Percentiles rank a stretch among this genome's conserved stretches.
Conservation (phyloP, 169 alveolate genomes). For the Amoebophrya sp. region DNA sequence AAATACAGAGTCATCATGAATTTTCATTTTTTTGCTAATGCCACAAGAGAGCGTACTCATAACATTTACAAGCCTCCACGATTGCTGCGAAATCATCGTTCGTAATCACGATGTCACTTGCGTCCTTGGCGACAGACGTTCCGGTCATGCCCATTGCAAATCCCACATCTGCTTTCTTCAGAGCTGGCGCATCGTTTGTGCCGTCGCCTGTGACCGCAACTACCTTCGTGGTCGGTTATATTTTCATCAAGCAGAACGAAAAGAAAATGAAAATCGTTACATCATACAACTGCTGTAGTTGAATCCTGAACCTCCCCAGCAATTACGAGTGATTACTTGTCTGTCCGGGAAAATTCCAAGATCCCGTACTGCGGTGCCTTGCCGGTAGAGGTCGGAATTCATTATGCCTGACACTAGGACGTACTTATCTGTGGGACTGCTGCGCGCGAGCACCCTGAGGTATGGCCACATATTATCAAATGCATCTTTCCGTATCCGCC, state of each 20-base stretch:
- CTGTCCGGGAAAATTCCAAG: slow-evolving; percentile 33
- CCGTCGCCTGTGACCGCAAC: slow-evolving; percentile 83
- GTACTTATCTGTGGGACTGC: slow-evolving; percentile 69
- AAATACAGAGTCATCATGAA: too few relatives aligned
- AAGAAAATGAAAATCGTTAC: too few relatives aligned
- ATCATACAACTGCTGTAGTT: too few relatives aligned
- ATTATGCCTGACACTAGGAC: background rate
- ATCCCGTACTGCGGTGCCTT: background rate
- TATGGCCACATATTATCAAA: slow-evolving; percentile 31
- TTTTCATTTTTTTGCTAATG: too few relatives aligned
- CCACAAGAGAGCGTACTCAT: too few relatives aligned
- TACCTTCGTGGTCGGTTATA: too few relatives aligned
- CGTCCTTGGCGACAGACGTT: slow-evolving; percentile 69
- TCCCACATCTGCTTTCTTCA: slow-evolving; percentile 61
- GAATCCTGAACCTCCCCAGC: too few relatives aligned
- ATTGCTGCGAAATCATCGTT: slow-evolving; percentile 78
- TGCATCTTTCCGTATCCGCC: too few relatives aligned
- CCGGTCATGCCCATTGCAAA: slow-evolving; percentile 68
- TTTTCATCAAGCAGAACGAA: too few relatives aligned
- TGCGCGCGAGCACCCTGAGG: slow-evolving; percentile 65
- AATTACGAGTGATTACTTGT: too few relatives aligned
- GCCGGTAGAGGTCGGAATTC: background rate
- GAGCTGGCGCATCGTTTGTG: slow-evolving; percentile 76
- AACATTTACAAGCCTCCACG: slow-evolving; percentile 15
- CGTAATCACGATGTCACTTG: slow-evolving; percentile 63